Base-by-base conservation (phyloP, 225 moss, liverwort and hornwort genomes). In the Marchantia polymorpha region DNA sequence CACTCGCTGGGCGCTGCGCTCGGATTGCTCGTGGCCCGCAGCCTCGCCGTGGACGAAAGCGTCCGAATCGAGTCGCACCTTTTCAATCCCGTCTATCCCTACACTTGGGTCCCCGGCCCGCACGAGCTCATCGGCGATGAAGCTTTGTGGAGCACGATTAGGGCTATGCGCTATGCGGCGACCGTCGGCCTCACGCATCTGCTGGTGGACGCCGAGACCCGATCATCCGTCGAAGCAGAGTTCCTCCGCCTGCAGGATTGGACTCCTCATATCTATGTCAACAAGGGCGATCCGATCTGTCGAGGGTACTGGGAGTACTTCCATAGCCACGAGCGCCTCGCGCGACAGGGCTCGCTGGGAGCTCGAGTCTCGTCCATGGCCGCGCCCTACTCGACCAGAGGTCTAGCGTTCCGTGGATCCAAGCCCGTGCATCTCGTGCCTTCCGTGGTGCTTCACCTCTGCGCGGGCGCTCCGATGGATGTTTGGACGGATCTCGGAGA, bases 291-390 rank as follows among this genome's bases (percentile, higher is more conserved):
- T 79, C 85, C 85, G 14, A 81, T 88, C 12, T 88, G 88, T 63
- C 78, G 85, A 15, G 88, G 88, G 9, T 88, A 88, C 59, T 83
- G 75, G 88, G 85, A 88, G 30, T 88, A 88, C 25, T 88, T 88
- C 66, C 69, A 78, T 3, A 85, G 81, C 51, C 88, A 88, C 75
- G 85, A 85, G 75, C 80, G 85, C 19, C 73, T 87, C 0, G 87
- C 87, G 50, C 61, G 80, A 52, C 78, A 75, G 39, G 85, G 82
- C 12, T 69, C 64, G 31, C 26, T 85, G 25, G 88, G 88, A 54
- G 81, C 88, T 23, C 77, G 80, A 55, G 59, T 88, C 31, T 85
- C 88, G 3, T 16, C 65, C 17, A 51, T 85, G 72, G 83, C 88
- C 10, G 88, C 88, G 20, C 88, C 88, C 9, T 88, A 83, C 75